A percentile compares a stretch with the other conserved stretches of the same genome.
Evolutionary conservation across 257 asterid species (phyloP).

Genomic region (Nicotiana undulata): DNA sequence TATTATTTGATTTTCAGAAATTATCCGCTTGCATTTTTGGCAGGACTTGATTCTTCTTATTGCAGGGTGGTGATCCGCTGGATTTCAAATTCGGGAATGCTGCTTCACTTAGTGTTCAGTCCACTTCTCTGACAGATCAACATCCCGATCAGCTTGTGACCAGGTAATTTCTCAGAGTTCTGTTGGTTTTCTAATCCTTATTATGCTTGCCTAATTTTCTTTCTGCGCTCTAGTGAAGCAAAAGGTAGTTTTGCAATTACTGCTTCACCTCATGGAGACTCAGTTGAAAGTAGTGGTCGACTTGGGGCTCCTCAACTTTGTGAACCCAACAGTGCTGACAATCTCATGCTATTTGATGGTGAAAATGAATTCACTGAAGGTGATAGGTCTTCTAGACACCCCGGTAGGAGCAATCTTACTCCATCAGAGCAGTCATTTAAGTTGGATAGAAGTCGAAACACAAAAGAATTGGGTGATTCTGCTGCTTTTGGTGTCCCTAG

Average conservation of each 20-base stretch:
- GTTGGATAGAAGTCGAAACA: conserved; percentile 33
- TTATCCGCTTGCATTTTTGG: conserved; percentile 15
- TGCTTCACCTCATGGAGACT: conserved; percentile 82
- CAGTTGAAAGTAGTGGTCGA: conserved; percentile 86
- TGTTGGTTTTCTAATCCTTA: conserved; percentile 7
- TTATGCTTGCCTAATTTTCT: conserved; percentile 14
- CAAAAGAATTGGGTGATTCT: conserved; percentile 44
- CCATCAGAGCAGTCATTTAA: conserved; percentile 40
- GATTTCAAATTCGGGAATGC: conserved; percentile 56
- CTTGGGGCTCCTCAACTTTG: conserved; percentile 49
- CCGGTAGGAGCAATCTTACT: conserved; percentile 40
- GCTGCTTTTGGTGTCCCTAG: conserved; percentile 49
- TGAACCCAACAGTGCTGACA: conserved; percentile 87
- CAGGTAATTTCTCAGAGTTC: conserved; percentile 35
- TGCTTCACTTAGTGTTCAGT: conserved; percentile 63
- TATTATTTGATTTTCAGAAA: conserved; percentile 13
- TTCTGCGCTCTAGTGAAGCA: conserved; percentile 53
- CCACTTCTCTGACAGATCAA: conserved; percentile 67
- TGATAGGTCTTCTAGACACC: conserved; percentile 39
- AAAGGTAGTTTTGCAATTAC: conserved; percentile 78
- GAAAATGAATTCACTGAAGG: conserved; percentile 59
- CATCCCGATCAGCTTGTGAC: conserved; percentile 54
- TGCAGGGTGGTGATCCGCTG: conserved; percentile 87
- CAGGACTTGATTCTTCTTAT: conserved; percentile 16
- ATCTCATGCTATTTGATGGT: conserved; percentile 70